These are phyloP conservation scores for Persicaria tinctoria DNA, from an alignment of 148 eudicot species.

Conservation along the genomic window DNA sequence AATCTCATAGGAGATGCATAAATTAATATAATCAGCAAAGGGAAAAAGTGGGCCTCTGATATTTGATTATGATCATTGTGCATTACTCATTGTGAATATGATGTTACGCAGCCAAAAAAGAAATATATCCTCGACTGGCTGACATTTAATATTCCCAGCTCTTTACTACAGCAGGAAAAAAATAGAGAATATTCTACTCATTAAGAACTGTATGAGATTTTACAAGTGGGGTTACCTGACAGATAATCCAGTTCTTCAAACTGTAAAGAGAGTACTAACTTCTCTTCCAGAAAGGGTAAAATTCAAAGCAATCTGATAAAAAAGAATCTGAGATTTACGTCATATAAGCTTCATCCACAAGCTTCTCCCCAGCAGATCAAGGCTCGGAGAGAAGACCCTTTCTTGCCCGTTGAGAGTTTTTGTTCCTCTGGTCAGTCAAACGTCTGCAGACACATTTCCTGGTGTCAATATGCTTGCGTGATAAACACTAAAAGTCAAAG, in stretches of 20 bases:
- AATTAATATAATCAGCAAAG: neutral
- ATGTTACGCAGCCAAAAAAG: neutral
- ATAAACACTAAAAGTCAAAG: neutral
- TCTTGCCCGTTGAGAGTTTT: constrained; percentile 9
- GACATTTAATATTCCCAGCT: neutral
- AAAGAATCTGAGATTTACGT: neutral
- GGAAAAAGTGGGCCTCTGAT: neutral
- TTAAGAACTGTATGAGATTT: neutral
- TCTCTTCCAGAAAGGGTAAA: neutral
- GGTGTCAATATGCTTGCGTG: neutral
- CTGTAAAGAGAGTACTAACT: neutral
- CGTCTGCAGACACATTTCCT: neutral
- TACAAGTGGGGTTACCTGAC: constrained; percentile 1
- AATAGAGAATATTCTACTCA: neutral
- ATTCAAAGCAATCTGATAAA: neutral
- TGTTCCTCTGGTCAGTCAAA: constrained; percentile 7
- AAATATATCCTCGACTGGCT: neutral
- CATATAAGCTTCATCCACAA: neutral
- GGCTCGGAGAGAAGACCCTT: neutral
- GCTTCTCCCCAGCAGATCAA: constrained; percentile 2
- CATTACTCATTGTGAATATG: neutral
- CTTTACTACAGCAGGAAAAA: no score
- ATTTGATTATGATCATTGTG: neutral
- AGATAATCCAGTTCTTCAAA: neutral
- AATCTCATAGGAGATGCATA: no score